These are phyloP conservation scores for Aspergillus heteromorphus DNA, from an alignment of 495 filamentous ascomycete genomes.

Conservation along the genomic window DNA sequence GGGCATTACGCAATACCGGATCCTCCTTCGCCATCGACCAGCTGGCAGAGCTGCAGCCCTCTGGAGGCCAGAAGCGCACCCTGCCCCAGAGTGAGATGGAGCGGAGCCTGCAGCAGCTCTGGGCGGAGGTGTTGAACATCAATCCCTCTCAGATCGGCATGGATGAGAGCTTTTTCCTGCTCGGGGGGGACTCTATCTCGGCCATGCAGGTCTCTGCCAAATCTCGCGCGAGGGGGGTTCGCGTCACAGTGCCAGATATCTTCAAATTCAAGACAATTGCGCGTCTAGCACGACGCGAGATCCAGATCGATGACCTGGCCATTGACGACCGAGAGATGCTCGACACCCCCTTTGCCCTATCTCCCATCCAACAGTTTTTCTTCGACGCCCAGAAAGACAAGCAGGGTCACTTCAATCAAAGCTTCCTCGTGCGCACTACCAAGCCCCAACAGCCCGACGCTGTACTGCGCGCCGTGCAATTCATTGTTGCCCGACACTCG, in stretches of 20 bases:
- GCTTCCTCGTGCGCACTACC: conserved; percentile 49
- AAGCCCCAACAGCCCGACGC: conserved; percentile 32
- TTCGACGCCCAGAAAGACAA: conserved; percentile 42
- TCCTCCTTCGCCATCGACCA: background rate
- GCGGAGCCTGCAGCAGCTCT: conserved; percentile 9
- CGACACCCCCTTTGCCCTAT: conserved; percentile 33
- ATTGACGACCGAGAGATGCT: background rate
- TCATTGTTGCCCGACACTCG: conserved; percentile 51
- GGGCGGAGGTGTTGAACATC: conserved; percentile 11
- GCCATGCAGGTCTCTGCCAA: conserved; percentile 33
- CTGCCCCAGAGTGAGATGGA: too few relatives aligned
- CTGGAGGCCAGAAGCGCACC: too few relatives aligned
- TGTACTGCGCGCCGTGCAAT: conserved; percentile 40
- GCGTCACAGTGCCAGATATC: background rate
- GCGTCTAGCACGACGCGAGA: background rate
- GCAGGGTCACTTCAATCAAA: conserved; percentile 56
- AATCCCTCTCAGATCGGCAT: conserved; percentile 24
- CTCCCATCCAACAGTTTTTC: conserved; percentile 60
- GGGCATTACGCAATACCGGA: background rate
- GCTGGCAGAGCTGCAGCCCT: background rate
- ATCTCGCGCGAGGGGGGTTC: background rate
- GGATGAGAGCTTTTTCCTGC: conserved; percentile 45
- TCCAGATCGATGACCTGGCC: background rate
- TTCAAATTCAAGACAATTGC: background rate
- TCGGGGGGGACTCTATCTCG: conserved; percentile 53